Evolutionary conservation across 495 filamentous ascomycete genomes (phyloP), one percentile per base, ranked within the genome.

Genomic region (Hypoxylon lenormandii): DNA sequence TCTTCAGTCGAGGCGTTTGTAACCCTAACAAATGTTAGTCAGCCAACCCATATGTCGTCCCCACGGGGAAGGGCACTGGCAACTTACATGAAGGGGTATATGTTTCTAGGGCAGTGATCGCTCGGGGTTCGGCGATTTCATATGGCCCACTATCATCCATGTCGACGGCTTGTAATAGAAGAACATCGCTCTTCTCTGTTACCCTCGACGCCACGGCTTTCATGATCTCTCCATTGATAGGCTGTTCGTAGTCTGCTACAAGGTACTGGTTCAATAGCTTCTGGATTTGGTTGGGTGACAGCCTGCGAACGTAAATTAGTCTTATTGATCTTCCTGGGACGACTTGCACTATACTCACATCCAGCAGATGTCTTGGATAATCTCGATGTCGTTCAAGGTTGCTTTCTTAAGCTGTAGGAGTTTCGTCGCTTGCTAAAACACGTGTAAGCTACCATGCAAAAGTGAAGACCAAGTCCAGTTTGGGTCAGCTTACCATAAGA

Each of bases 321-420:
- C 16, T 57, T 22, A 30, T 5, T 10, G 0, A 19, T 12, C 22
- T 10, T 36, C 5, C 53, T 18, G 15, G 56, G 1, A 15, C 8
- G 22, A 36, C 55, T 45, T 12, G 2, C 21, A 33, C 43, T 58
- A 11, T 40, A 85, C 89, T 86, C 80, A 94, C 95, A 98, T 98
- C 96, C 96, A 99, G 84, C 96, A 99, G 64, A 99, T 99, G 76
- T 99, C 96, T 83, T 99, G 96, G 63, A 99, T 99, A 70, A 99
- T 99, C 79, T 98, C 96, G 74, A 99, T 99, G 77, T 99, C 96
- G 78, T 97, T 97, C 74, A 99, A 78, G 4, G 96, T 99, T 5
- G 96, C 96, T 80, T 99, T 99, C 87, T 99, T 99, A 62, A 99
- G 84, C 78, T 99, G 96, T 42, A 99, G 83, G 61, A 99, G 90